Base-by-base conservation (phyloP, 2,329 filamentous ascomycete species). In the Xylaria sp. region DNA sequence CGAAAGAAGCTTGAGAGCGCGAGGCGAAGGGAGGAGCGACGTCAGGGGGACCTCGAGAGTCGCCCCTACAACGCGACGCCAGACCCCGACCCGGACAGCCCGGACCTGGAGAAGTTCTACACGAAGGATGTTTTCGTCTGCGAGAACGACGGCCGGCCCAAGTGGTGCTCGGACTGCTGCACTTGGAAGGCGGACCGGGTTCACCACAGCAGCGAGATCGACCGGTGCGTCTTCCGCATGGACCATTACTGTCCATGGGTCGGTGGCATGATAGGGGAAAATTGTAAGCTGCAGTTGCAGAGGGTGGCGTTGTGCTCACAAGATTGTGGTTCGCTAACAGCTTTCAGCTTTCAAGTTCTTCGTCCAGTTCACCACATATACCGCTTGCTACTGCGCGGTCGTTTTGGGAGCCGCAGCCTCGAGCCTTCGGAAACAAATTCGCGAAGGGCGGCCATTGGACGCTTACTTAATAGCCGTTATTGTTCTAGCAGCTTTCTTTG, bases 231-330 rank as follows among this genome's bases (percentile, higher is more conserved):
- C 19, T 77, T 82, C 39, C 94, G 94, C 66, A 94, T 97, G 89
- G 93, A 97, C 60, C 93, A 97, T 68, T 94, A 92, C 66, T 99
- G 94, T 67, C 94, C 93, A 0, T 97, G 89, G 89, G 92, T 96
- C n/a, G 93, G 93, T 3, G 94, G 93, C 19, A 90, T 96, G 61
- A 87, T 99, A 8, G 89, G 86, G 0, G 92, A 97, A 70, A 92
- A 85, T 1, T 85, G 82, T 85, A 65, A 69, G 82, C 71, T 40
- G 24, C 19, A 69, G 82, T 71, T 40, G 24, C 19, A n/a, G 45
- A 8, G 11, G 8, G 57, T 53, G 16, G 56, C 52, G 8, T 22
- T 34, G 2, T 9, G 26, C 2, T 37, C 1, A 19, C 19, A 44
- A 20, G 52, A 47, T n/a, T 4, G 3, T n/a, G 1, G 11, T 20